These are phyloP conservation scores for Pichia phayaonensis DNA, from an alignment of 805 yeast species.

Conservation along the genomic window DNA sequence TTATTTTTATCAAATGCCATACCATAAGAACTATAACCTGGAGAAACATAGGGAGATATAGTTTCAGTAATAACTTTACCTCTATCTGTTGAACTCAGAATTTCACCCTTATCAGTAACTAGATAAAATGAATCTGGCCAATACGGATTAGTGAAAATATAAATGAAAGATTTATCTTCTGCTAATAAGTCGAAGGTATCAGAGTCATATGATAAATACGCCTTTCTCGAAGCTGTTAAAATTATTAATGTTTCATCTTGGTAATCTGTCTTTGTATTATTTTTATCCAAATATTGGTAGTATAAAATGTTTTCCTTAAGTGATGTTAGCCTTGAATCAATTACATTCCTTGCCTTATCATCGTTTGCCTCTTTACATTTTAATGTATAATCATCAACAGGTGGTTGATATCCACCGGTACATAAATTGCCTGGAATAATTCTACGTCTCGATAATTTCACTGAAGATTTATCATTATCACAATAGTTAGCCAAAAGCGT, in stretches of 20 bases:
- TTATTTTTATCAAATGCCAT: slow-evolving; percentile 58
- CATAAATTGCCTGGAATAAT: slow-evolving; percentile 25
- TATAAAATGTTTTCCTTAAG: slow-evolving; percentile 48
- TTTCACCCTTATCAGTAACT: slow-evolving; percentile 38
- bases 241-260: slow-evolving; percentile 62
- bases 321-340: slow-evolving; percentile 32
- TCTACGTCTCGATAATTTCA: slow-evolving; percentile 20
- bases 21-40: slow-evolving; percentile 31
- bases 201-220: slow-evolving; percentile 65
- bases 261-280: slow-evolving; percentile 27
- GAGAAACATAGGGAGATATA: slow-evolving; percentile 38
- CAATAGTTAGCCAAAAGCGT: slow-evolving; percentile 18
- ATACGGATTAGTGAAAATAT: slow-evolving; percentile 51
- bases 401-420: slow-evolving; percentile 17
- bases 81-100: slow-evolving; percentile 61
- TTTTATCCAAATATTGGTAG: slow-evolving; percentile 56
- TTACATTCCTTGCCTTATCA: slow-evolving; percentile 16
- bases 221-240: slow-evolving; percentile 42
- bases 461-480: slow-evolving; percentile 9
- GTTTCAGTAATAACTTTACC: slow-evolving; percentile 47
- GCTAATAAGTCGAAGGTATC: slow-evolving; percentile 37
- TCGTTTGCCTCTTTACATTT: slow-evolving; percentile 29
- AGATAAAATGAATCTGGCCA: slow-evolving; percentile 49
- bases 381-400: slow-evolving; percentile 23
- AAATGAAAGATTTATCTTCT: slow-evolving; percentile 34